Percentiles rank a stretch among this genome's conserved stretches.
phyloP scores from a whole-genome alignment of 2,329 filamentous ascomycete species.

The Drechslerella coelobrocha region DNA sequence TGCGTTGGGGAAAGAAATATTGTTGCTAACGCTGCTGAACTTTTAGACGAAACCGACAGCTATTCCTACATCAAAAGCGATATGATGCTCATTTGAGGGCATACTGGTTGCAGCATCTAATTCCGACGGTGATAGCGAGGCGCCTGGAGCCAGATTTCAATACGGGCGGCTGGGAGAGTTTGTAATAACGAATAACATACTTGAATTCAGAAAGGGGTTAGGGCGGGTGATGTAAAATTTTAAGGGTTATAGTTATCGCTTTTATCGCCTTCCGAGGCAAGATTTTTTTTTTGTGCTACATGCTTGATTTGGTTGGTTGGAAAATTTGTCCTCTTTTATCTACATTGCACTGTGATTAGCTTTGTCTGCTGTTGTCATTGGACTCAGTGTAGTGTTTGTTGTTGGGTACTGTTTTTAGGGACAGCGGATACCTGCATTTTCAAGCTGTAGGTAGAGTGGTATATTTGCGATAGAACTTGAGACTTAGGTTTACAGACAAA shows the following conservation, averaged over 20 bases:
- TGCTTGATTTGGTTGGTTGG: too few species aligned
- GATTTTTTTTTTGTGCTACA: too few species aligned
- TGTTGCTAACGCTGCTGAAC: slow-evolving; percentile 16
- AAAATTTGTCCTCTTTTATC: too few species aligned
- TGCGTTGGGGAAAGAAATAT: background rate
- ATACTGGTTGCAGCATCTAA: slow-evolving; percentile 83
- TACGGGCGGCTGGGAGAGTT: slow-evolving; percentile 96
- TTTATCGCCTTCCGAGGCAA: too few species aligned
- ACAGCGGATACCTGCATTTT: too few species aligned
- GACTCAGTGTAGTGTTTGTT: too few species aligned
- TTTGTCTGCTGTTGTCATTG: too few species aligned
- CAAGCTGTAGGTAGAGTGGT: too few species aligned
- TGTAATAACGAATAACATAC: slow-evolving; percentile 57
- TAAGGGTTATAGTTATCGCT: background rate
- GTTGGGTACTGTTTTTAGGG: too few species aligned
- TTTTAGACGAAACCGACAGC: slow-evolving; percentile 75
- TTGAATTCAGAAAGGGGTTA: background rate
- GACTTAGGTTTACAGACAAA: too few species aligned
- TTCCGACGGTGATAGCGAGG: slow-evolving; percentile 86
- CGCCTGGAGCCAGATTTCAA: slow-evolving; percentile 95
- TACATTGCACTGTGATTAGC: too few species aligned
- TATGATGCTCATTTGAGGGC: slow-evolving; percentile 88
- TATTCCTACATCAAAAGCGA: slow-evolving; percentile 90
- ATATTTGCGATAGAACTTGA: too few species aligned
- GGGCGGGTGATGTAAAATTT: background rate